Conservation (phyloP, 2,329 filamentous ascomycete genomes). For the Arthrobotrys sinensis region DNA sequence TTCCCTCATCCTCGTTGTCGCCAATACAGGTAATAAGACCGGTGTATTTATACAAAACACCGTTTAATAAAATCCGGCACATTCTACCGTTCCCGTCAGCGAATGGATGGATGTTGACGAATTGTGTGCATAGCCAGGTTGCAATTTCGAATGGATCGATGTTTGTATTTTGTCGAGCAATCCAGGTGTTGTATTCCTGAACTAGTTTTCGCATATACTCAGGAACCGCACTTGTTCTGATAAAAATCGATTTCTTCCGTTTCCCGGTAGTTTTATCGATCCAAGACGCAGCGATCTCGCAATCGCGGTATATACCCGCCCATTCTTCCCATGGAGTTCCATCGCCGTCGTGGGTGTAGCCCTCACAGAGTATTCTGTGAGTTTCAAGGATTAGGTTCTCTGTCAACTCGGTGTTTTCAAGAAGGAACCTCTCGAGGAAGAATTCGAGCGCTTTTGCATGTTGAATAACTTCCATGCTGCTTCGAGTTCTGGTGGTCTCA, state of each 20-base stretch:
- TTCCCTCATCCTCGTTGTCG: slow-evolving; percentile 17
- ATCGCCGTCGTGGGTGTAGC: slow-evolving; percentile 3
- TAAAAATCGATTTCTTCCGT: slow-evolving; percentile 35
- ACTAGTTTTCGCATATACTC: slow-evolving; percentile 8
- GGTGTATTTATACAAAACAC: slow-evolving; percentile 35
- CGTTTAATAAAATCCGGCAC: slow-evolving; percentile 46
- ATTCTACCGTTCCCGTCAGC: slow-evolving; percentile 35
- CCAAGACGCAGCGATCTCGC: slow-evolving; percentile 55
- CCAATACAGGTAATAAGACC: slow-evolving; percentile 39
- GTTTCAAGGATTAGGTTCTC: slow-evolving; percentile 36
- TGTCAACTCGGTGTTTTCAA: background rate
- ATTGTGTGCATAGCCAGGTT: slow-evolving; percentile 33
- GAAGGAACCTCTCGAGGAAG: slow-evolving; percentile 25
- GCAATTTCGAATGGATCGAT: slow-evolving; percentile 24
- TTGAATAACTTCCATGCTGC: slow-evolving; percentile 22
- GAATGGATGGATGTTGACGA: slow-evolving; percentile 43
- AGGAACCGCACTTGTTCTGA: slow-evolving; percentile 21
- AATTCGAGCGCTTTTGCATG: slow-evolving; percentile 26
- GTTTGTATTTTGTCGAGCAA: background rate
- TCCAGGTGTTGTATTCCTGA: slow-evolving; percentile 37
- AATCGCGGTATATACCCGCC: slow-evolving; percentile 38
- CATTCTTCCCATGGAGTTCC: slow-evolving; percentile 33
- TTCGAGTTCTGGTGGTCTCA: too few relatives aligned
- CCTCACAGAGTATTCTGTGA: slow-evolving; percentile 29
- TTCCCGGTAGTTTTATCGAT: background rate